These are phyloP conservation scores for Ceratobasidium theobromae DNA, from an alignment of 1,284 basidiomycete species.

Conservation along the genomic window DNA sequence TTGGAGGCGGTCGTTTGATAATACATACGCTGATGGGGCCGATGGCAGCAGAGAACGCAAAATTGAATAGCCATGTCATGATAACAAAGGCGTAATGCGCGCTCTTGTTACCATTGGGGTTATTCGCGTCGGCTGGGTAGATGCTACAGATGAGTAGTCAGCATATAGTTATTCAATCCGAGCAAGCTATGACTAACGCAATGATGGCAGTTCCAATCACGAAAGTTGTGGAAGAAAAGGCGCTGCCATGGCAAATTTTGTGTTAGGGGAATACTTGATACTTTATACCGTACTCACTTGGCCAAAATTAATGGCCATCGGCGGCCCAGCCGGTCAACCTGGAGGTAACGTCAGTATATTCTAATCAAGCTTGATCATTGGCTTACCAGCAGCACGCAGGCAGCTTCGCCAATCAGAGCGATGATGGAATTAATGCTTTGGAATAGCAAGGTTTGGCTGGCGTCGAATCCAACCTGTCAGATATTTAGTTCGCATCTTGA, in stretches of 20 bases:
- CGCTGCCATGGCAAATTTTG: conserved; percentile 17
- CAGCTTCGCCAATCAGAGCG: conserved; percentile 57
- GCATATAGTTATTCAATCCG: conserved; percentile 36
- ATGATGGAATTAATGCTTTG: conserved; percentile 63
- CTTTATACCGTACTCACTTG: conserved; percentile 42
- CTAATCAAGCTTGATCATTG: background rate
- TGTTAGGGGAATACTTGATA: background rate
- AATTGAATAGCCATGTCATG: conserved; percentile 53
- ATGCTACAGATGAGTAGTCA: conserved; percentile 41
- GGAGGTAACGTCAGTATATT: background rate
- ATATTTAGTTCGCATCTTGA: conserved; percentile 32
- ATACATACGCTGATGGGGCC: conserved; percentile 44
- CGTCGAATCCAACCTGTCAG: conserved; percentile 48
- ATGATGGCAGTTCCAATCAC: conserved; percentile 56
- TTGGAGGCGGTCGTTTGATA: background rate
- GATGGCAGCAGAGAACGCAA: conserved; percentile 56
- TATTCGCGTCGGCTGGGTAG: conserved; percentile 42
- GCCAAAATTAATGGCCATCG: conserved; percentile 56
- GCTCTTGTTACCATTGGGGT: conserved; percentile 20
- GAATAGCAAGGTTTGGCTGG: conserved; percentile 54
- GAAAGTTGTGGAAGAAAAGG: conserved; percentile 55
- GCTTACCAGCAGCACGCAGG: conserved; percentile 53
- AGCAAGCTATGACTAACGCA: conserved; percentile 45
- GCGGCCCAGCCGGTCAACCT: conserved; percentile 57
- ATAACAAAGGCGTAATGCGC: conserved; percentile 30